A percentile compares a stretch with the other conserved stretches of the same genome.
These are phyloP conservation scores for Gynandropsis gynandra DNA, from an alignment of 345 rosid genomes.

Conservation along the genomic window DNA sequence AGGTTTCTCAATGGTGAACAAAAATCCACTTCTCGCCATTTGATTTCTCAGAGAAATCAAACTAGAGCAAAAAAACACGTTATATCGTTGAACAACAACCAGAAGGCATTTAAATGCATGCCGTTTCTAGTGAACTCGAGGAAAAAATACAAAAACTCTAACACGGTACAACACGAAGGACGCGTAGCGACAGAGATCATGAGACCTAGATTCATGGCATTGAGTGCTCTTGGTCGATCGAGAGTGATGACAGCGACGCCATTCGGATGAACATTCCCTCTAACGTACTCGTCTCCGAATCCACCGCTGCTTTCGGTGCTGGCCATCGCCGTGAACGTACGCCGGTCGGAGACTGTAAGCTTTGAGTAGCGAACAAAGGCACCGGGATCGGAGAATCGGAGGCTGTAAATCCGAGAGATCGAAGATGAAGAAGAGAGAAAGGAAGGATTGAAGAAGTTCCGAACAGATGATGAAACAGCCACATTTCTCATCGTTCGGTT, in stretches of 20 bases:
- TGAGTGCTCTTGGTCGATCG: conserved; percentile 90
- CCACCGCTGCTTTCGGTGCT: conserved; percentile 17
- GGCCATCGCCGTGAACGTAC: conserved; percentile 44
- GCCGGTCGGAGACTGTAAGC: conserved; percentile 12
- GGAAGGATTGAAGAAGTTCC: conserved; percentile 17
- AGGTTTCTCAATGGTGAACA: too few relatives aligned
- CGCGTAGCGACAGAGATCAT: neutral
- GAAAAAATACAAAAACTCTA: neutral
- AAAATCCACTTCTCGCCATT: too few relatives aligned
- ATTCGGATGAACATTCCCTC: conserved; percentile 60
- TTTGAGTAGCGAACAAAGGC: neutral
- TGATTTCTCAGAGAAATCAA: too few relatives aligned
- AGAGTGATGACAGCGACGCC: conserved; percentile 93
- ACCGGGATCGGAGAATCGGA: neutral
- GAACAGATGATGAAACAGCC: too few relatives aligned
- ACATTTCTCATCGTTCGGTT: too few relatives aligned
- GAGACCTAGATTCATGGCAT: conserved; percentile 86
- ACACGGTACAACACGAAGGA: too few relatives aligned
- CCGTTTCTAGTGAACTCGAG: neutral
- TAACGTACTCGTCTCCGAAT: conserved; percentile 48
- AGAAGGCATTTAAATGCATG: neutral
- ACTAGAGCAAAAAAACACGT: too few relatives aligned
- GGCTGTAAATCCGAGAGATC: conserved; percentile 1
- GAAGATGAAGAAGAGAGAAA: conserved; percentile 7
- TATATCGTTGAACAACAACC: too few relatives aligned